Percentiles rank a stretch among this genome's conserved stretches.
These are phyloP conservation scores for Carex sylvatica DNA, from an alignment of 202 grass and related monocot genomes.

Conservation along the genomic window DNA sequence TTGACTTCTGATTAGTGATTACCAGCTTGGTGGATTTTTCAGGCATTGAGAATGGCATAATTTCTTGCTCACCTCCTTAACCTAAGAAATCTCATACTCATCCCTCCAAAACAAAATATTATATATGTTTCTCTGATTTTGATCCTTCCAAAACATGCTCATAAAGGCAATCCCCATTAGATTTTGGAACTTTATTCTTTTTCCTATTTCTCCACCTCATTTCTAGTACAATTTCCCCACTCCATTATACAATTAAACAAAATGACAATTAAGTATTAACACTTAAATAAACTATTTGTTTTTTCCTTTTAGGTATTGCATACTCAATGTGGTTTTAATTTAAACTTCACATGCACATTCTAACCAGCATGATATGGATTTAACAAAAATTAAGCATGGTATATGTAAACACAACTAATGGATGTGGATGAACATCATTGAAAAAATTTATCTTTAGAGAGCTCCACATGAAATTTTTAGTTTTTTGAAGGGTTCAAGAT, in stretches of 20 bases:
- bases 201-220: neutral
- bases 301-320: neutral
- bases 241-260: neutral
- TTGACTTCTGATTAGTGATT: neutral
- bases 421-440: neutral
- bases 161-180: neutral
- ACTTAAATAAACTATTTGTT: neutral
- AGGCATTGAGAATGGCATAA: neutral
- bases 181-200: neutral
- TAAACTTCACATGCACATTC: neutral
- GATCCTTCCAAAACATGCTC: neutral
- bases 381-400: neutral
- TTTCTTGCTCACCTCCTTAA: neutral
- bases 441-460: neutral
- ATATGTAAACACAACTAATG: neutral
- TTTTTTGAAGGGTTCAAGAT: neutral
- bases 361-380: neutral
- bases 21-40: conserved; percentile 2
- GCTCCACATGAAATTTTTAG: neutral
- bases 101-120: neutral
- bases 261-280: neutral
- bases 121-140: neutral
- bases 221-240: neutral
- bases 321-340: neutral
- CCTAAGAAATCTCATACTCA: neutral